Evolutionary conservation across 306 rosid genomes (phyloP).

Genomic region (Fragaria nilgerrensis): DNA sequence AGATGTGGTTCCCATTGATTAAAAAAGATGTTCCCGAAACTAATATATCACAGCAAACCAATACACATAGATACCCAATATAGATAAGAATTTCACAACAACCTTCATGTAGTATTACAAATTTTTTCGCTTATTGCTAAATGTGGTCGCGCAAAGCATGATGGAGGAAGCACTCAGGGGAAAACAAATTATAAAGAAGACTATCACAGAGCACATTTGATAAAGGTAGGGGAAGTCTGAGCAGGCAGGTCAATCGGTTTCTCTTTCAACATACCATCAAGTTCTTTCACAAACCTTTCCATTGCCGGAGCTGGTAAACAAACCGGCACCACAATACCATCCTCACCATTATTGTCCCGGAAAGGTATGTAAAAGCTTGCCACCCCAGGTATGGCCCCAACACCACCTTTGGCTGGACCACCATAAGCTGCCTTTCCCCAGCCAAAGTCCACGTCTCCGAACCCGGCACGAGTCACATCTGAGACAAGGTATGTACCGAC

Average conservation of each 20-base stretch:
- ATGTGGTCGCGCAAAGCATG: not conserved
- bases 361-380: constrained; percentile 40
- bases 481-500: constrained; percentile 47
- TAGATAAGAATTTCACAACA: not conserved
- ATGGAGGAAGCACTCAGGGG: not conserved
- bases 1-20: too few relatives aligned
- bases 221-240: not conserved
- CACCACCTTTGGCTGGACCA: constrained; percentile 49
- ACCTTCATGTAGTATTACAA: not conserved
- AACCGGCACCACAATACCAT: constrained; percentile 47
- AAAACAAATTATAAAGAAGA: not conserved
- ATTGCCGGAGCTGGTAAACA: constrained; percentile 49
- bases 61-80: too few relatives aligned
- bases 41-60: too few relatives aligned
- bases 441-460: constrained; percentile 50
- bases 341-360: constrained; percentile 32
- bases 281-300: constrained; percentile 40
- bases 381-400: constrained; percentile 49
- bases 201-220: constrained; percentile 2
- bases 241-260: not conserved
- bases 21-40: too few relatives aligned
- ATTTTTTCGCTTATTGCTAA: not conserved
- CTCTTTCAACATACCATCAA: constrained; percentile 16
- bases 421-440: constrained; percentile 58
- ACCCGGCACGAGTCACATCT: constrained; percentile 49